Conservation (phyloP, 805 yeast genomes). For the Blastobotrys terrestris region DNA sequence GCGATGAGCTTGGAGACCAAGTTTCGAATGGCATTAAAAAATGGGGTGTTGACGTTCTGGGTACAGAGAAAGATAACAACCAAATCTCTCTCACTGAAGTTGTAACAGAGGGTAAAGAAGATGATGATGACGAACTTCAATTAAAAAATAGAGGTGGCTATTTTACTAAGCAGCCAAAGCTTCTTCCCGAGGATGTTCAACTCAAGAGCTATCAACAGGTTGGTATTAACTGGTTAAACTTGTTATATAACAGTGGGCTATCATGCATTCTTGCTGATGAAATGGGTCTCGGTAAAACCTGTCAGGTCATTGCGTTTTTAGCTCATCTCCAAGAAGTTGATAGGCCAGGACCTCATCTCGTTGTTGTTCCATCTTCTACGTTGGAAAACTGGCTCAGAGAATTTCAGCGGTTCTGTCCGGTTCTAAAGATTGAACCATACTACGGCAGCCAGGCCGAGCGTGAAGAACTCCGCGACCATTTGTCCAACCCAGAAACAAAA, state of each 20-base stretch:
- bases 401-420: conserved; percentile 81
- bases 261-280: conserved; percentile 97
- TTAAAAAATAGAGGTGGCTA: conserved; percentile 18
- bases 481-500: conserved; percentile 44
- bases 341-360: conserved; percentile 76
- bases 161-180: conserved; percentile 64
- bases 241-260: conserved; percentile 68
- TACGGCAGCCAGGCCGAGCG: conserved; percentile 86
- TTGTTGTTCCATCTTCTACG: conserved; percentile 95
- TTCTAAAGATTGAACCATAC: conserved; percentile 77
- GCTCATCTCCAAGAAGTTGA: conserved; percentile 72
- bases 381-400: conserved; percentile 97
- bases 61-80: conserved; percentile 27
- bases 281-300: conserved; percentile 95
- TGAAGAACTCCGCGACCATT: conserved; percentile 69
- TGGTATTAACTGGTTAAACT: conserved; percentile 90
- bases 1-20: conserved; percentile 67
- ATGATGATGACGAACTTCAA: conserved; percentile 31
- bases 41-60: conserved; percentile 85
- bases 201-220: conserved; percentile 90
- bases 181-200: conserved; percentile 55
- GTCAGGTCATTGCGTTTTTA: conserved; percentile 90
- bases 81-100: conserved; percentile 1
- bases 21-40: conserved; percentile 66
- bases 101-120: conserved; percentile 28